Percentiles rank a stretch among this genome's conserved stretches.
Conservation (phyloP, 108 stramenopile genomes). For the Cyclotella choctawhatcheeana region DNA sequence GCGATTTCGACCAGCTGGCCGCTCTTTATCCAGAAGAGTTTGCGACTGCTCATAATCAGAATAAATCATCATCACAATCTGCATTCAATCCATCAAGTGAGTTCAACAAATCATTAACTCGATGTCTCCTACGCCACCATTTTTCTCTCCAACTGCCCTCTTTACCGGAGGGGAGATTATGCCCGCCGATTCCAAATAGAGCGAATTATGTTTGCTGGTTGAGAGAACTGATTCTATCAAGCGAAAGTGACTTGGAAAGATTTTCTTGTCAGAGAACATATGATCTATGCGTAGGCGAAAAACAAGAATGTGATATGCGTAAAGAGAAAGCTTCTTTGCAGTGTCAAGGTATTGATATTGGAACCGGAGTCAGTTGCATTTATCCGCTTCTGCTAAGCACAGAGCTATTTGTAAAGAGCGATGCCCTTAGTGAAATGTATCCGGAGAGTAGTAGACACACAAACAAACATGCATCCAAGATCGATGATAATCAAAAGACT, state of each 20-base stretch:
- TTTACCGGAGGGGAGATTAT: slow-evolving; percentile 75
- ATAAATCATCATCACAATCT: neutral
- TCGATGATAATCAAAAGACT: no score
- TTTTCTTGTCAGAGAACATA: slow-evolving; percentile 8
- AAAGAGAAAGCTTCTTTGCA: neutral
- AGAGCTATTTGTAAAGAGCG: slow-evolving; percentile 17
- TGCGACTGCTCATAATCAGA: neutral
- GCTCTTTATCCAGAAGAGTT: slow-evolving; percentile 52
- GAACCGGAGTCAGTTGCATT: slow-evolving; percentile 88
- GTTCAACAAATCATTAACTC: slow-evolving; percentile 80
- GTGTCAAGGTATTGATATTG: slow-evolving; percentile 82
- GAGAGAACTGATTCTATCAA: slow-evolving; percentile 55
- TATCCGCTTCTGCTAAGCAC: slow-evolving; percentile 79
- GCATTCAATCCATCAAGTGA: slow-evolving; percentile 18
- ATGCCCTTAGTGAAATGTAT: neutral
- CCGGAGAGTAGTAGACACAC: no score
- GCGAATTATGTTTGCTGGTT: slow-evolving; percentile 92
- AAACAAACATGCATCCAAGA: no score
- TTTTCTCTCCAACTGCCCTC: slow-evolving; percentile 69
- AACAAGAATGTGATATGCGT: neutral
- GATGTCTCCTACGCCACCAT: slow-evolving; percentile 74
- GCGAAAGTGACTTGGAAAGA: slow-evolving; percentile 13
- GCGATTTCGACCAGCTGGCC: slow-evolving; percentile 74
- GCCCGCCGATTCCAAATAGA: slow-evolving; percentile 93
- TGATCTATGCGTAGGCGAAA: neutral